Base-by-base conservation (phyloP, 1,284 basidiomycete genomes). In the Papiliotrema laurentii region DNA sequence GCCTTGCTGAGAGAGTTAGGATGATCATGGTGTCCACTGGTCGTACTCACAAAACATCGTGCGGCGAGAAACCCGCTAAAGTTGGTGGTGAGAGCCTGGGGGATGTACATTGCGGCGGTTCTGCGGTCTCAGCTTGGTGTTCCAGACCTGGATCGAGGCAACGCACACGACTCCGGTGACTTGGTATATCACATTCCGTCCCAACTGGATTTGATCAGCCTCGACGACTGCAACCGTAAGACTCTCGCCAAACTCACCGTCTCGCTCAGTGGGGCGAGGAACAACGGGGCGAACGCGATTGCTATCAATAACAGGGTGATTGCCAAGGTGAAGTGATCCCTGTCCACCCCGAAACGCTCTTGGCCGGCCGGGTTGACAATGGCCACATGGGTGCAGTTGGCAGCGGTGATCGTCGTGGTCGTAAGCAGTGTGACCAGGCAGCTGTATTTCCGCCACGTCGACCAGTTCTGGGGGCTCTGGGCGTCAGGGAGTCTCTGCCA, bases 211-310 rank as follows among this genome's bases (percentile, higher is more conserved):
- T 21, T 22, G 19, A 41, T 10, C 13, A 41, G 14, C 11, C 11
- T 6, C 21, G 11, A 41, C 13, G 39, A 13, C n/a, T 18, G n/a
- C 14, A 18, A n/a, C n/a, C n/a, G n/a, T n/a, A n/a, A n/a, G n/a
- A n/a, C n/a, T n/a, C n/a, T n/a, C n/a, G n/a, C 11, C 6, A 4
- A 9, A 55, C 64, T 50, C 38, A 66, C 60, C 25, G 64, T 55
- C 50, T 74, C 72, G 37, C 63, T 67, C 18, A 70, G 37, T 2
- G 72, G 72, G 2, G 72, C 72, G 21, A 74, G 57, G 1, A 63
- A 52, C 25, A 74, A 47, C 10, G 72, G 72, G 0, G 68, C 64
- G 36, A 69, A 56, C 9, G 64, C 54, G 18, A 71, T 61, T 0
- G 59, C 53, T 21, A 71, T 31, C 42, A 72, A 54, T 30, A 58